Conservation (phyloP, 257 asterid genomes). For the Nyctanthes arbortristis region DNA sequence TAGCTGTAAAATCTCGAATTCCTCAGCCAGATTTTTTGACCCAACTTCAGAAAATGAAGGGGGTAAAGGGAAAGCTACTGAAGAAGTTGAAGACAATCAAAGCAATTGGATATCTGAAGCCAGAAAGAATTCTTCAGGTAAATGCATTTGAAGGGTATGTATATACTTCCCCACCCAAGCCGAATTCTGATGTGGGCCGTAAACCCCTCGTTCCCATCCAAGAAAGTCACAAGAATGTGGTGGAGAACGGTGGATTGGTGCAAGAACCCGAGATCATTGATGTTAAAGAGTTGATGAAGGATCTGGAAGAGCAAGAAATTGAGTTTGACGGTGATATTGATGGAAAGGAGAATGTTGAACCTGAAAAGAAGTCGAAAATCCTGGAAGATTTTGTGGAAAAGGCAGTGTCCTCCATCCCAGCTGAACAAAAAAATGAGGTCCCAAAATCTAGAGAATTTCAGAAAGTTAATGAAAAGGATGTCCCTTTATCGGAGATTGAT, state of each 20-base stretch:
- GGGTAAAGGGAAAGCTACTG: constrained; percentile 76
- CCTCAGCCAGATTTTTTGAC: background rate
- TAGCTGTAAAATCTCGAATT: constrained; percentile 1
- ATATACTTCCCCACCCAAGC: constrained; percentile 37
- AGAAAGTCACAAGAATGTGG: constrained; percentile 35
- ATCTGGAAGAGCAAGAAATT: constrained; percentile 57
- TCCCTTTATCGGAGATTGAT: constrained; percentile 45
- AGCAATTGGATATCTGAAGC: constrained; percentile 64
- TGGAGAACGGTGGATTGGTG: constrained; percentile 18
- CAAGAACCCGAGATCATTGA: constrained; percentile 63
- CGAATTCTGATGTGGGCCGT: constrained; percentile 27
- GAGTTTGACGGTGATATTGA: constrained; percentile 29
- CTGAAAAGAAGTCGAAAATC: constrained; percentile 19
- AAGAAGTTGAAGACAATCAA: constrained; percentile 82
- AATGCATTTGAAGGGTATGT: constrained; percentile 59
- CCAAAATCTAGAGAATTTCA: constrained; percentile 18
- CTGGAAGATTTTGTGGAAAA: constrained; percentile 12
- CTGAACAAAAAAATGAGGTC: constrained; percentile 30
- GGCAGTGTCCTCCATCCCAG: constrained; percentile 7
- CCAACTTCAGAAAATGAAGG: constrained; percentile 65
- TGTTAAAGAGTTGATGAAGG: constrained; percentile 73
- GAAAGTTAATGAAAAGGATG: constrained; percentile 2
- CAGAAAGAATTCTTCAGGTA: constrained; percentile 65
- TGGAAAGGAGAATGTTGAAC: constrained; percentile 67
- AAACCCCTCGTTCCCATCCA: constrained; percentile 35